Evolutionary conservation across 2,329 filamentous ascomycete genomes (phyloP).

Genomic region (Pestalotiopsis sp.): DNA sequence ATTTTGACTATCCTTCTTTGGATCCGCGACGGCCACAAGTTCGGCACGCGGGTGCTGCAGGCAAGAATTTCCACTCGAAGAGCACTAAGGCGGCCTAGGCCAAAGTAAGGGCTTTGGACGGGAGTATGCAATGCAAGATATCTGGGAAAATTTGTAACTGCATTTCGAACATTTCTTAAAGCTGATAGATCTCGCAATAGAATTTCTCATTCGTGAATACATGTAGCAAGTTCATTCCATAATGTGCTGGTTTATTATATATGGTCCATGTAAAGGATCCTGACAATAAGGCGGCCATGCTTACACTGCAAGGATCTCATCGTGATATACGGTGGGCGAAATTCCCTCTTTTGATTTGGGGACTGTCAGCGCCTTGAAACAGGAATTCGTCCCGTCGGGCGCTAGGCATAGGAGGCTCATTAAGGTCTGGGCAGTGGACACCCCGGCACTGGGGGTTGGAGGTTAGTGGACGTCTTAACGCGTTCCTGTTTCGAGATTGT

Average conservation of each 20-base stretch:
- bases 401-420: too few relatives aligned
- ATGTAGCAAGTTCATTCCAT: too few relatives aligned
- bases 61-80: neutral
- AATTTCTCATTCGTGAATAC: too few relatives aligned
- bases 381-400: neutral
- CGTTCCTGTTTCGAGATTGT: too few relatives aligned
- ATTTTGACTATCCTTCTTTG: too few relatives aligned
- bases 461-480: too few relatives aligned
- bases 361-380: neutral
- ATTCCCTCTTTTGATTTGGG: neutral
- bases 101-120: neutral
- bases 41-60: neutral
- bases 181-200: too few relatives aligned
- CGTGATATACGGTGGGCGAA: neutral
- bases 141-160: neutral
- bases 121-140: neutral
- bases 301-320: neutral
- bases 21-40: neutral
- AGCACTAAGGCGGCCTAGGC: conserved; percentile 2
- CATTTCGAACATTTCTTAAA: neutral
- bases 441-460: too few relatives aligned
- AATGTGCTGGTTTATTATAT: too few relatives aligned
- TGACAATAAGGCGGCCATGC: neutral
- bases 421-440: too few relatives aligned
- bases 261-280: neutral